Evolutionary conservation across 2,329 filamentous ascomycete genomes (phyloP), one percentile per base, ranked within the genome.

Genomic region (Ceratocystis eucalypticola): DNA sequence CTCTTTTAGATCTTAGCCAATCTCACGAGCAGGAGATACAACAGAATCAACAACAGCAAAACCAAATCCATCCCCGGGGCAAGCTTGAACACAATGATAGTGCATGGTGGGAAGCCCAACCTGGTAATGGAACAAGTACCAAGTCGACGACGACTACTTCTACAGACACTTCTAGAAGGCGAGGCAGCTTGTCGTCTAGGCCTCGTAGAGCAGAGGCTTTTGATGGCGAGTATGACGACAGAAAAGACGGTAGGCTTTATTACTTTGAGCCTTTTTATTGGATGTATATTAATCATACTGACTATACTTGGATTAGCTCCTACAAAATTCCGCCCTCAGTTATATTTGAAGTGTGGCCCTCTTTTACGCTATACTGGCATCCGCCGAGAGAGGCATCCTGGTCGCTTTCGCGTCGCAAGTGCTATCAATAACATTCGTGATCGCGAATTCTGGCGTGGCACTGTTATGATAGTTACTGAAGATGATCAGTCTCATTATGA

Each of bases 391-490:
- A 78, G 79, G 71, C 72, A 77, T 61, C 72, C 77, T 0, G 72
- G 74, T 33, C 73, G 77, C 30, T 41, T 75, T 74, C 37, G 74
- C 72, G n/a, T 30, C 4, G 33, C 17, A 28, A 59, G 55, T 30
- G 25, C 55, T 8, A 28, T 37, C 30, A 37, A 7, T n/a, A 66
- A 74, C 70, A 66, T 72, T 12, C 65, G 72, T 0, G 86, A 90
- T 55, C 83, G 85, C 64, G 90, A 96, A 71, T 85, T 93, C 22
- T 99, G 94, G 94, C 85, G 92, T 74, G 94, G 94, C 4, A 95
- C 86, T 68, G 82, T 97, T 67, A 91, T 99, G 90, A 96, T 99
- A 71, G 91, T 99, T 25, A 97, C 94, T 0, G 82, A 86, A 64
- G 93, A 99, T 72, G 82, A 84, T 1, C 83, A 88, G 50, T 97